Evolutionary conservation across 768 basidiomycete genomes (phyloP).

Genomic region (Scleroderma bovista): DNA sequence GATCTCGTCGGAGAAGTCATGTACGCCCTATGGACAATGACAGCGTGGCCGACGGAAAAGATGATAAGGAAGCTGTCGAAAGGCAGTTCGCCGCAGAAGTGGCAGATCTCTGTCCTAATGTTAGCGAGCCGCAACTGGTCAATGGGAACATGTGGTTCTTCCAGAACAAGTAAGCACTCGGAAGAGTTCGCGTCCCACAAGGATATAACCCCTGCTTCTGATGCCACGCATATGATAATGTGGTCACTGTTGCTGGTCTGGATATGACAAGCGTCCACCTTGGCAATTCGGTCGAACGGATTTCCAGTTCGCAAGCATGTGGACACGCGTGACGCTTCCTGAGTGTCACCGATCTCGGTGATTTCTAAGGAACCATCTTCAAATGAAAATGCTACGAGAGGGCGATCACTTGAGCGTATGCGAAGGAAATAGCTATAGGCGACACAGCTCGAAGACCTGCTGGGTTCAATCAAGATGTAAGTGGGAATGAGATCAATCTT

Average conservation of each 20-base stretch:
- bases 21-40: constrained; percentile 62
- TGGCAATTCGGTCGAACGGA: constrained; percentile 46
- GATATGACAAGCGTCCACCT: constrained; percentile 47
- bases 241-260: constrained; percentile 46
- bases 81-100: constrained; percentile 63
- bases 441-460: constrained; percentile 36
- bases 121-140: constrained; percentile 56
- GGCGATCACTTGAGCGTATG: constrained; percentile 40
- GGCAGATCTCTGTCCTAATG: constrained; percentile 52
- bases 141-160: constrained; percentile 54
- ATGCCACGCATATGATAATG: constrained; percentile 55
- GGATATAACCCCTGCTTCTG: constrained; percentile 63
- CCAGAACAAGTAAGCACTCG: constrained; percentile 57
- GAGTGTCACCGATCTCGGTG: constrained; percentile 43
- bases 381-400: constrained; percentile 54
- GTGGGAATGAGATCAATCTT: constrained; percentile 21
- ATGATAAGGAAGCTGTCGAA: constrained; percentile 61
- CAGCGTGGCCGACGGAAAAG: constrained; percentile 57
- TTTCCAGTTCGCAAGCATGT: constrained; percentile 57
- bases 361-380: constrained; percentile 67
- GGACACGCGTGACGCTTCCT: constrained; percentile 36
- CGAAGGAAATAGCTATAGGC: constrained; percentile 45
- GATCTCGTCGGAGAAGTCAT: constrained; percentile 51
- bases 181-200: constrained; percentile 70
- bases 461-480: constrained; percentile 37